Conservation (phyloP, 257 asterid genomes). For the Phtheirospermum japonicum region DNA sequence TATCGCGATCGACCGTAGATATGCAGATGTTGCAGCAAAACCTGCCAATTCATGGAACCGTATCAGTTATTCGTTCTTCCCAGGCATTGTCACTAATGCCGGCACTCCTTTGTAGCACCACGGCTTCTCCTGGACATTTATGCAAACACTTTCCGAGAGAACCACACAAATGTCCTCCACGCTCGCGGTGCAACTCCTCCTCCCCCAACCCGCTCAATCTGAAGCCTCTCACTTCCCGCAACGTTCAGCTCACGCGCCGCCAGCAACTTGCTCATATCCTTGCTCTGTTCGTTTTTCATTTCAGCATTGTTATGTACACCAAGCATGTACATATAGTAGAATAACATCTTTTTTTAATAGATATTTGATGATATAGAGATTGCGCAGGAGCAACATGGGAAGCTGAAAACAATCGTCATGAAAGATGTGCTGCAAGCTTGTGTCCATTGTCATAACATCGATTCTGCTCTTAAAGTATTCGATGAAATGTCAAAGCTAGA, state of each 20-base stretch:
- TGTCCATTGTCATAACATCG: constrained; percentile 57
- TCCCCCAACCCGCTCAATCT: too few species aligned
- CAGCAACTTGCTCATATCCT: too few species aligned
- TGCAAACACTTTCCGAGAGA: constrained; percentile 30
- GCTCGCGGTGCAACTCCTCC: constrained; percentile 21
- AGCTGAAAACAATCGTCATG: constrained; percentile 61
- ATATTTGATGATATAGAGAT: constrained; percentile 59
- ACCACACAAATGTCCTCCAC: constrained; percentile 21
- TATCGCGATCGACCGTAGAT: constrained; percentile 15
- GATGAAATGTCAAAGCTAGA: too few species aligned
- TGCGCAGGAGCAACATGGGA: constrained; percentile 48
- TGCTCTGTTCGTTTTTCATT: too few species aligned
- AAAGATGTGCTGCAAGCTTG: constrained; percentile 72
- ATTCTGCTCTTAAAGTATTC: constrained; percentile 53
- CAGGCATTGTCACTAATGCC: too few species aligned
- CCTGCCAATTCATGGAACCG: too few species aligned
- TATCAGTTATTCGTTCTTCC: too few species aligned
- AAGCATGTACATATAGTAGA: background rate
- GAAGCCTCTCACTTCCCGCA: too few species aligned
- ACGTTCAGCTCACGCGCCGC: too few species aligned
- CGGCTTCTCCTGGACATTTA: too few species aligned
- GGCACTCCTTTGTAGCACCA: too few species aligned
- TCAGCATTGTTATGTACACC: too few species aligned
- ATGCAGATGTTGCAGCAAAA: constrained; percentile 37
- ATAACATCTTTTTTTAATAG: constrained; percentile 28